These are phyloP conservation scores for Cruciata laevipes DNA, from an alignment of 257 asterid species.

Conservation along the genomic window DNA sequence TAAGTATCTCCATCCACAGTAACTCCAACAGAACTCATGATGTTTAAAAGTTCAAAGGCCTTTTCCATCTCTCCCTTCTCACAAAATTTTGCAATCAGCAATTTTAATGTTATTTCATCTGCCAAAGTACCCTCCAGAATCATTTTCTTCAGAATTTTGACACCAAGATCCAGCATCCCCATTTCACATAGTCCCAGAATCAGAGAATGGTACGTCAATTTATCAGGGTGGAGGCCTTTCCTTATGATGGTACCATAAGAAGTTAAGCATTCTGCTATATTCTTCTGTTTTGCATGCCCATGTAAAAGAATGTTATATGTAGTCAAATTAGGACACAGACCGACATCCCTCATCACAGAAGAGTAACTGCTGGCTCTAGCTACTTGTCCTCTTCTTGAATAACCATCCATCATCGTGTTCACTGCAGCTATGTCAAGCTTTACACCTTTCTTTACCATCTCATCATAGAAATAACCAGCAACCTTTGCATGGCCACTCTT, in stretches of 20 bases:
- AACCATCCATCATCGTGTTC: conserved; percentile 67
- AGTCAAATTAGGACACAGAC: conserved; percentile 46
- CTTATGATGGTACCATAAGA: conserved; percentile 43
- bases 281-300: conserved; percentile 44
- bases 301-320: conserved; percentile 73
- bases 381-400: conserved; percentile 50
- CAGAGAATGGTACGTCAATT: conserved; percentile 60
- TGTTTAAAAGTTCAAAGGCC: conserved; percentile 52
- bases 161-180: conserved; percentile 55
- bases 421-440: conserved; percentile 51
- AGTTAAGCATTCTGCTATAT: conserved; percentile 42
- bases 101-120: conserved; percentile 55
- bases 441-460: conserved; percentile 39
- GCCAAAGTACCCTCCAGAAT: conserved; percentile 40
- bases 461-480: conserved; percentile 50
- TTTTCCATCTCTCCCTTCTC: conserved; percentile 53
- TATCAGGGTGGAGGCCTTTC: conserved; percentile 56
- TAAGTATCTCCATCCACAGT: conserved; percentile 47
- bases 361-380: conserved; percentile 31
- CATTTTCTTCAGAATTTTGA: conserved; percentile 63
- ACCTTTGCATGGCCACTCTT: conserved; percentile 58
- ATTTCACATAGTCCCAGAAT: conserved; percentile 53
- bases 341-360: conserved; percentile 28
- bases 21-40: conserved; percentile 47
- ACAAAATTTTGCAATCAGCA: conserved; percentile 47